Percentiles rank a stretch among this genome's conserved stretches.
phyloP scores from a whole-genome alignment of 2,329 filamentous ascomycete species.

The Pseudocercospora macadamiae region DNA sequence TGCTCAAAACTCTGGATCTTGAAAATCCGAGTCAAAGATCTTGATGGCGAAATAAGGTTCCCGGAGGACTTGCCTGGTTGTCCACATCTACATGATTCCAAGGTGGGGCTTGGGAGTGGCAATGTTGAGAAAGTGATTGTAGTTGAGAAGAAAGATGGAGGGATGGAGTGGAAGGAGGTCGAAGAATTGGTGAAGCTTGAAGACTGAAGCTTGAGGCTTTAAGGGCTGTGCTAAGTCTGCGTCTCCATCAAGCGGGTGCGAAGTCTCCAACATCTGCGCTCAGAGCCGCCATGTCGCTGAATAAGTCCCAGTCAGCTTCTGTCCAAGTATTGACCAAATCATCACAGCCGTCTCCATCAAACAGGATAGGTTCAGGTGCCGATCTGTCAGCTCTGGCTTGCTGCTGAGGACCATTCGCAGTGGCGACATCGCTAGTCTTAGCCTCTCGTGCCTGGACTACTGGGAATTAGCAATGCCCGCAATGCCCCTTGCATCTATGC shows the following conservation, averaged over 20 bases:
- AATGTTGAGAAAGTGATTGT: conserved; percentile 32
- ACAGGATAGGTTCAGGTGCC: too few species aligned
- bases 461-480: neutral
- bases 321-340: neutral
- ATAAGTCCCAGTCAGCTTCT: neutral
- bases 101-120: conserved; percentile 25
- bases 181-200: conserved; percentile 5
- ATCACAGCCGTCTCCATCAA: neutral
- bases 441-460: too few species aligned
- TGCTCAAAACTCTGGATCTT: conserved; percentile 29
- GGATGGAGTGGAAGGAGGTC: conserved; percentile 21
- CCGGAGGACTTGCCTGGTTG: conserved; percentile 26
- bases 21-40: conserved; percentile 27
- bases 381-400: neutral
- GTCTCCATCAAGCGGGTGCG: too few species aligned
- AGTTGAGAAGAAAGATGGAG: conserved; percentile 22
- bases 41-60: conserved; percentile 29
- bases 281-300: neutral
- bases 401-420: too few species aligned
- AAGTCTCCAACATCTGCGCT: neutral
- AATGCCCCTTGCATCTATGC: neutral
- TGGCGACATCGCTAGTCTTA: too few species aligned
- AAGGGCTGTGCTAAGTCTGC: too few species aligned
- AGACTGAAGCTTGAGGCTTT: neutral
- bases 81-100: conserved; percentile 31